Evolutionary conservation across 164 flowering plant species (phyloP).

Genomic region (Houttuynia cordata): DNA sequence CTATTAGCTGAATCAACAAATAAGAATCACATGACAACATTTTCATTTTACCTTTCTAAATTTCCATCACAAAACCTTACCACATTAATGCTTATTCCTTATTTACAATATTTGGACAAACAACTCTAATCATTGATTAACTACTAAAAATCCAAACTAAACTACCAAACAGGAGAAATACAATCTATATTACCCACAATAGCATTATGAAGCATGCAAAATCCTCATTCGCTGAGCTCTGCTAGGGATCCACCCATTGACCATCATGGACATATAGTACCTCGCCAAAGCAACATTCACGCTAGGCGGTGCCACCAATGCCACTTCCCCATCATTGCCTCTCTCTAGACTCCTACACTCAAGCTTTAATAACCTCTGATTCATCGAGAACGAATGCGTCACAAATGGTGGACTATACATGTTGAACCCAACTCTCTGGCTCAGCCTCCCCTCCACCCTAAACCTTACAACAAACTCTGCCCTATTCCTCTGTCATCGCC

Average conservation of each 20-base stretch:
- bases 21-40: too few relatives aligned
- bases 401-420: conserved; percentile 55
- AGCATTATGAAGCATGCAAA: neutral
- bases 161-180: too few relatives aligned
- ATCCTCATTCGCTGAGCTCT: conserved; percentile 34
- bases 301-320: conserved; percentile 46
- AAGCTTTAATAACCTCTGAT: conserved; percentile 59
- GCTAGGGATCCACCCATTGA: conserved; percentile 50
- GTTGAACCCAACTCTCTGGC: conserved; percentile 21
- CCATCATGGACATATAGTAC: conserved; percentile 50
- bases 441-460: conserved; percentile 19
- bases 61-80: too few relatives aligned
- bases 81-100: too few relatives aligned
- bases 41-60: too few relatives aligned
- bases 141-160: too few relatives aligned
- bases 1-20: too few relatives aligned
- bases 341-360: conserved; percentile 22
- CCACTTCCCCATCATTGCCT: conserved; percentile 19
- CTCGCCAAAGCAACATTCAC: conserved; percentile 62
- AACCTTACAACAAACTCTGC: conserved; percentile 37
- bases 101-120: too few relatives aligned
- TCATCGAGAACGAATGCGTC: conserved; percentile 53
- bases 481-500: conserved; percentile 3
- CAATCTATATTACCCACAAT: too few relatives aligned
- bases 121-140: too few relatives aligned